Base-by-base conservation (phyloP, 164 flowering plant genomes). In the Umbellularia californica region DNA sequence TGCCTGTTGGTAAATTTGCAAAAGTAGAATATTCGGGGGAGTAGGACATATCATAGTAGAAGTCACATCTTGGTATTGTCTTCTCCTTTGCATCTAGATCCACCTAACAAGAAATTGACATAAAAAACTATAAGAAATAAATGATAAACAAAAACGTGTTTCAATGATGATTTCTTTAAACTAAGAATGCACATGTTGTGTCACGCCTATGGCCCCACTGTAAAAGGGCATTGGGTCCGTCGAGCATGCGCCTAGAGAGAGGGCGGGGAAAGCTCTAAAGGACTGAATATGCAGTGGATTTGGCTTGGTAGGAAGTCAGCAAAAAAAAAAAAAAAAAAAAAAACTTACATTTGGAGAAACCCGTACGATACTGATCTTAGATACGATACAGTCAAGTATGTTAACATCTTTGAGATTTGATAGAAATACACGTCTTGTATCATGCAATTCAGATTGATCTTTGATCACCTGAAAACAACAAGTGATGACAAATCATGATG, bases 341-440 rank as follows among this genome's bases (percentile, higher is more conserved):
- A 20, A 25, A 6, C 87, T 51, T 87, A 89, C 94, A 70, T 79
- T 76, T 20, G 81, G 72, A 0, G 78, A 65, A 5, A 89, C 76
- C 35, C 70, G 72, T 0, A 69, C 82, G 73, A 92, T 88, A 2
- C 68, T 80, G 2, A 93, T 30, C 67, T 85, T 90, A 3, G 83
- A 74, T 14, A 90, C 68, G 1, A 95, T 81, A 70, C 92, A 92
- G 3, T 86, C 88, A 4, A 94, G 76, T 0, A 87, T 86, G 75
- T 94, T 94, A 17, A 79, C 91, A 79, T 94, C 88, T 50, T 66
- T 81, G 3, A 87, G 33, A 58, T 87, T 87, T 0, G 98, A 93
- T 23, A 81, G 75, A 73, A 95, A 93, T 1, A 95, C 84, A 0
- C 92, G 77, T 68, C 73, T 87, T 0, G 30, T 13, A 23, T 89